Evolutionary conservation across 2,329 filamentous ascomycete genomes (phyloP).

Genomic region (Botrytis paeoniae): DNA sequence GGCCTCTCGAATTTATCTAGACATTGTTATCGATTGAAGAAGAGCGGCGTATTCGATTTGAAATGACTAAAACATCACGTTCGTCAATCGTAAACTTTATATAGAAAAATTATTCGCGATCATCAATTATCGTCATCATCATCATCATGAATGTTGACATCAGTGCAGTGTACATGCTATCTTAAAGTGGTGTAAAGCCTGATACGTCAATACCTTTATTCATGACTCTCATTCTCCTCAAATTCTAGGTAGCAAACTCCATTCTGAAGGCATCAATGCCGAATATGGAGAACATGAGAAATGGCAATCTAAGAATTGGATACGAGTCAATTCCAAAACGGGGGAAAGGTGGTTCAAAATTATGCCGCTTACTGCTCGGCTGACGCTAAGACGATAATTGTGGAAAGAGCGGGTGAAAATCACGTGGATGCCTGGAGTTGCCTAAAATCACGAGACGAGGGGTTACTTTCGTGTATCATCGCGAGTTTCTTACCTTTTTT

Average conservation of each 20-base stretch:
- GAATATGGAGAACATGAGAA: neutral
- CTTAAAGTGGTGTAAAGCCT: neutral
- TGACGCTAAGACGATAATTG: neutral
- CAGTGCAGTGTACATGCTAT: neutral
- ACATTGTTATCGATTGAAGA: neutral
- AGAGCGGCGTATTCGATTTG: neutral
- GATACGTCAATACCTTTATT: neutral
- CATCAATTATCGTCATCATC: neutral
- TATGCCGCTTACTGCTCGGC: neutral
- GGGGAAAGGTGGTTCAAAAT: neutral
- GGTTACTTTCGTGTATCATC: neutral
- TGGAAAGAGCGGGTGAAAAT: neutral
- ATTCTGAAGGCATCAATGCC: neutral
- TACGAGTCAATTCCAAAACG: neutral
- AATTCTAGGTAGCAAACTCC: neutral
- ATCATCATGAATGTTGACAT: neutral
- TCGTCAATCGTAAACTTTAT: too few species aligned
- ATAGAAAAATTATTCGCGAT: neutral
- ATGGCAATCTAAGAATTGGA: too few species aligned
- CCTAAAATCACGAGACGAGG: constrained; percentile 13
- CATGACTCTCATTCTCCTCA: neutral
- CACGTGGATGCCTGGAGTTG: constrained; percentile 1
- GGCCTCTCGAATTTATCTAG: neutral
- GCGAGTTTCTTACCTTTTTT: neutral
- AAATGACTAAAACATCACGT: neutral